Percentiles rank a stretch among this genome's conserved stretches.
These are phyloP conservation scores for Tricholoma flavovirens DNA, from an alignment of 768 basidiomycete genomes.

Conservation along the genomic window DNA sequence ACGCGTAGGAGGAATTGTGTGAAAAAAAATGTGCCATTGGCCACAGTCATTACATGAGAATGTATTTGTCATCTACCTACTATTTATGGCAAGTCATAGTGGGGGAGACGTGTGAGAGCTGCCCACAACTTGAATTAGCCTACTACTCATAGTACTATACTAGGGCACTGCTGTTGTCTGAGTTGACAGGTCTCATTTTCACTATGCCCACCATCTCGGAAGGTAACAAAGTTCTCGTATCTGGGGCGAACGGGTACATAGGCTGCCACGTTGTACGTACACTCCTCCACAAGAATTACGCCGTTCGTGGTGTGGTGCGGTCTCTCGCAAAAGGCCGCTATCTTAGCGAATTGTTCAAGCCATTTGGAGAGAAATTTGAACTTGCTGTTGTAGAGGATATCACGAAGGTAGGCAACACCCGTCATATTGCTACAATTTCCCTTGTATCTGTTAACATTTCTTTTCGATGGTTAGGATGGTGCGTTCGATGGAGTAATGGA, in stretches of 20 bases:
- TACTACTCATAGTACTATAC: too few relatives aligned
- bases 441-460: not conserved
- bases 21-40: too few relatives aligned
- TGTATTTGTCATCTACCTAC: too few relatives aligned
- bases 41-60: too few relatives aligned
- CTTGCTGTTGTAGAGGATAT: constrained; percentile 21
- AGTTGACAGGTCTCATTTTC: too few relatives aligned
- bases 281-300: constrained; percentile 24
- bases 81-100: too few relatives aligned
- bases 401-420: constrained; percentile 15
- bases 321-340: constrained; percentile 18
- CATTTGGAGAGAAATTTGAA: constrained; percentile 23
- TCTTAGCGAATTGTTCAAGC: constrained; percentile 16
- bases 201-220: constrained; percentile 18
- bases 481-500: constrained; percentile 79
- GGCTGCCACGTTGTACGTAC: constrained; percentile 24
- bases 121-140: too few relatives aligned
- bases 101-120: too few relatives aligned
- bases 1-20: too few relatives aligned
- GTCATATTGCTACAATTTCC: too few relatives aligned
- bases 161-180: too few relatives aligned
- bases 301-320: constrained; percentile 24
- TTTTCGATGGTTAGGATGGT: constrained; percentile 34
- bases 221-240: constrained; percentile 22
- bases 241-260: constrained; percentile 27